A percentile compares a stretch with the other conserved stretches of the same genome.
Evolutionary conservation across 2,329 filamentous ascomycete genomes (phyloP).

Genomic region (Fusarium odoratissimum): DNA sequence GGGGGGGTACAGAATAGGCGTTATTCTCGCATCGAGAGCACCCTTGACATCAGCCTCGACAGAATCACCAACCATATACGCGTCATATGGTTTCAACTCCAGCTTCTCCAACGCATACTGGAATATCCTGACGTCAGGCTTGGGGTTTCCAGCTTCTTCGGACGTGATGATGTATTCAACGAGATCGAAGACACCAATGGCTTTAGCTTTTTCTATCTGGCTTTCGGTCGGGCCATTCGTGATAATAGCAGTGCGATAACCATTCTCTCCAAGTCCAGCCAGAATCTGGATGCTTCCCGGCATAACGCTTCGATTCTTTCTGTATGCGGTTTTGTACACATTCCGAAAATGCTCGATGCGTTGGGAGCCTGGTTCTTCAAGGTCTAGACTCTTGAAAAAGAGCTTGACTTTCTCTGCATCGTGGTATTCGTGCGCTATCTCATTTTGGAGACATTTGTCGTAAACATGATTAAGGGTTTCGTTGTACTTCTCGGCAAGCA

Average conservation of each 20-base stretch:
- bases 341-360: not conserved
- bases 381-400: not conserved
- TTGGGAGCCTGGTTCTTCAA: not conserved
- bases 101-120: not conserved
- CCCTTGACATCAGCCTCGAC: not conserved
- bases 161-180: too few relatives aligned
- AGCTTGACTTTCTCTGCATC: not conserved
- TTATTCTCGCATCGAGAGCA: not conserved
- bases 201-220: slow-evolving; percentile 5
- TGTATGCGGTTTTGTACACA: slow-evolving; percentile 8
- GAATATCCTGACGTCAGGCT: slow-evolving; percentile 8
- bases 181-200: not conserved
- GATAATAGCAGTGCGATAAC: slow-evolving; percentile 1
- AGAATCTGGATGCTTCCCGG: not conserved
- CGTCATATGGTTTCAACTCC: fast-evolving
- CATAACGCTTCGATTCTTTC: not conserved
- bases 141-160: slow-evolving; percentile 3
- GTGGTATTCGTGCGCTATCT: not conserved
- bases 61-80: not conserved
- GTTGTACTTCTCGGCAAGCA: not conserved
- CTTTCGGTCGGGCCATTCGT: slow-evolving; percentile 4
- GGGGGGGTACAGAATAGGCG: not conserved
- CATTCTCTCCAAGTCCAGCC: not conserved
- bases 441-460: not conserved
- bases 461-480: slow-evolving; percentile 1